Conservation (phyloP, 1,284 basidiomycete species). For the Tylopilus sp. region DNA sequence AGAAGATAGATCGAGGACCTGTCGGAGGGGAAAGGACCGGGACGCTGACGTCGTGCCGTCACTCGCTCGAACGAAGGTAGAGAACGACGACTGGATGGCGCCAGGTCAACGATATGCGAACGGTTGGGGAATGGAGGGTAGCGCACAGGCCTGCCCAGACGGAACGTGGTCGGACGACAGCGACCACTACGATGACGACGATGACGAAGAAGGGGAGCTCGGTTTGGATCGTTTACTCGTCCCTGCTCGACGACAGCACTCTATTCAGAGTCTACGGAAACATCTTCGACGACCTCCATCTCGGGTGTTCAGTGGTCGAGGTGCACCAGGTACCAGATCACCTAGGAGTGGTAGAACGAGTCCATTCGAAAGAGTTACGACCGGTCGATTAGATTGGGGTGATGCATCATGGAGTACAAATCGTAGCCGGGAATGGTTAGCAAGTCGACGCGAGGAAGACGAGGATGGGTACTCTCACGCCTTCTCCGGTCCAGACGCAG, state of each 20-base stretch:
- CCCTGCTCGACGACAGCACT: slow-evolving; percentile 69
- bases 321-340: slow-evolving; percentile 8
- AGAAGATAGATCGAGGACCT: slow-evolving; percentile 2
- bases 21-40: slow-evolving; percentile 24
- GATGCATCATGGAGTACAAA: slow-evolving; percentile 27
- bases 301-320: slow-evolving; percentile 5
- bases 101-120: slow-evolving; percentile 24
- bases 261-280: slow-evolving; percentile 61
- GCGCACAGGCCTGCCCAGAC: slow-evolving; percentile 22
- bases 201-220: slow-evolving; percentile 58
- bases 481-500: too few relatives aligned
- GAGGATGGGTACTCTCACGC: slow-evolving; percentile 22
- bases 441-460: slow-evolving; percentile 24
- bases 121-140: slow-evolving; percentile 24
- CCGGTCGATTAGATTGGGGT: slow-evolving; percentile 16
- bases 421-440: slow-evolving; percentile 22
- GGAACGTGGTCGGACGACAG: slow-evolving; percentile 25
- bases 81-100: slow-evolving; percentile 42
- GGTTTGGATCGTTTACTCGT: slow-evolving; percentile 65
- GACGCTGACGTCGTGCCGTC: slow-evolving; percentile 38
- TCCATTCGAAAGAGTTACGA: slow-evolving; percentile 16
- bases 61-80: slow-evolving; percentile 40
- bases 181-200: slow-evolving; percentile 35
- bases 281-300: slow-evolving; percentile 45
- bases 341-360: slow-evolving; percentile 21